A percentile compares a stretch with the other conserved stretches of the same genome.
Evolutionary conservation across 2,329 filamentous ascomycete genomes (phyloP).

Genomic region (Hymenoscyphus scutula): DNA sequence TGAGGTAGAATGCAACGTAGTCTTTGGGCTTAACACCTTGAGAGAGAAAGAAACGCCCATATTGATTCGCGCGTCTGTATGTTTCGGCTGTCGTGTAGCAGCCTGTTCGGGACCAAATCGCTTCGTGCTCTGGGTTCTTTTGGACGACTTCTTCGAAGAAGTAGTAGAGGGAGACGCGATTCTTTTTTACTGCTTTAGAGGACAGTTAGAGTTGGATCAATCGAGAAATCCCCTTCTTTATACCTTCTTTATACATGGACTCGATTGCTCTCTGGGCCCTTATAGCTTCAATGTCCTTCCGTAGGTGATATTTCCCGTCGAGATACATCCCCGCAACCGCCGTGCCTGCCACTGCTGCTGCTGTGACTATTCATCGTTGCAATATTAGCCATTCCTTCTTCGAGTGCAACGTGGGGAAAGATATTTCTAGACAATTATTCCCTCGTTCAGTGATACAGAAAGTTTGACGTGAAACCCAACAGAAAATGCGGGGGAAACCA

Average conservation of each 20-base stretch:
- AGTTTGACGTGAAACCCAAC: not conserved
- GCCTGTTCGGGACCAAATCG: conserved; percentile 65
- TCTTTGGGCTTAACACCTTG: conserved; percentile 58
- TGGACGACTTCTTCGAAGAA: conserved; percentile 57
- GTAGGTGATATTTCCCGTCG: conserved; percentile 67
- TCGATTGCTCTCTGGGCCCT: conserved; percentile 42
- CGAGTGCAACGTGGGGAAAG: not conserved
- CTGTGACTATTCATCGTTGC: conserved; percentile 18
- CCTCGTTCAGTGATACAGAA: not conserved
- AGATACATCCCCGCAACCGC: conserved; percentile 56
- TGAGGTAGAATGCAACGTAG: conserved; percentile 64
- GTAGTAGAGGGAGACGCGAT: conserved; percentile 62
- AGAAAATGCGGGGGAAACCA: not conserved
- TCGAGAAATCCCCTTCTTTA: conserved; percentile 39
- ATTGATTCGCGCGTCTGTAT: conserved; percentile 56
- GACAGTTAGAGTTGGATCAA: not conserved
- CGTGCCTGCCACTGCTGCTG: conserved; percentile 34
- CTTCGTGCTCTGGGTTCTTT: conserved; percentile 50
- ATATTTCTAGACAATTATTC: not conserved
- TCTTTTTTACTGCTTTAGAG: conserved; percentile 43
- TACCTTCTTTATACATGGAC: conserved; percentile 48
- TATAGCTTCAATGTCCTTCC: conserved; percentile 57
- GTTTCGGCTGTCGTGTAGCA: conserved; percentile 58
- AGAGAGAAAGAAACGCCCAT: conserved; percentile 59
- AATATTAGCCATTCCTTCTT: conserved; percentile 18